Percentiles rank a stretch among this genome's conserved stretches.
These are phyloP conservation scores for Eutrema yunnanense DNA, from an alignment of 345 rosid species.

Conservation along the genomic window DNA sequence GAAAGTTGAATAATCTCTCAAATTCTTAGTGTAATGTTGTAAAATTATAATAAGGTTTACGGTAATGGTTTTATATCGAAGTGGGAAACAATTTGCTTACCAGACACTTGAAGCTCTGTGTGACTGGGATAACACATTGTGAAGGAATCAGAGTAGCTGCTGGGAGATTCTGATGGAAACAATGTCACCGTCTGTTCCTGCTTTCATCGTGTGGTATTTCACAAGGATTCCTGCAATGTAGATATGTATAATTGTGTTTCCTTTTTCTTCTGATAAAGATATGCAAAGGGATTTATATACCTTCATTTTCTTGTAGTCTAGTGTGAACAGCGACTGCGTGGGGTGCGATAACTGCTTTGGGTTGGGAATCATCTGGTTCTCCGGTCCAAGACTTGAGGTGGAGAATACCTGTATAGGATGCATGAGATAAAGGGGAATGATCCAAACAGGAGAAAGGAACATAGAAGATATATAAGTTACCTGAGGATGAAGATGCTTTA, in stretches of 20 bases:
- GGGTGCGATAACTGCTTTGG: slow-evolving; percentile 75
- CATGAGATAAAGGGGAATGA: neutral
- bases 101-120: neutral
- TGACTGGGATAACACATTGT: slow-evolving; percentile 7
- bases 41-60: neutral
- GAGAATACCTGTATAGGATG: slow-evolving; percentile 39
- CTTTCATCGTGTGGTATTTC: slow-evolving; percentile 68
- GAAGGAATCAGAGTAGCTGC: slow-evolving; percentile 54
- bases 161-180: slow-evolving; percentile 82
- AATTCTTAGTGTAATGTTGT: neutral
- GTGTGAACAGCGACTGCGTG: slow-evolving; percentile 85
- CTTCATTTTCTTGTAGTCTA: slow-evolving; percentile 72
- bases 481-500: slow-evolving; percentile 41
- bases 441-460: neutral
- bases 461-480: neutral
- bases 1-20: neutral
- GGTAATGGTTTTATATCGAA: neutral
- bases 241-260: neutral
- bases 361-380: slow-evolving; percentile 56
- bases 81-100: slow-evolving; percentile 11
- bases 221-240: slow-evolving; percentile 55
- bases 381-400: slow-evolving; percentile 75
- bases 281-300: slow-evolving; percentile 31
- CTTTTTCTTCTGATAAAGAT: neutral
- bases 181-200: slow-evolving; percentile 63